A percentile compares a stretch with the other conserved stretches of the same genome.
These are phyloP conservation scores for Castanospermum australe DNA, from an alignment of 306 rosid genomes.

Conservation along the genomic window DNA sequence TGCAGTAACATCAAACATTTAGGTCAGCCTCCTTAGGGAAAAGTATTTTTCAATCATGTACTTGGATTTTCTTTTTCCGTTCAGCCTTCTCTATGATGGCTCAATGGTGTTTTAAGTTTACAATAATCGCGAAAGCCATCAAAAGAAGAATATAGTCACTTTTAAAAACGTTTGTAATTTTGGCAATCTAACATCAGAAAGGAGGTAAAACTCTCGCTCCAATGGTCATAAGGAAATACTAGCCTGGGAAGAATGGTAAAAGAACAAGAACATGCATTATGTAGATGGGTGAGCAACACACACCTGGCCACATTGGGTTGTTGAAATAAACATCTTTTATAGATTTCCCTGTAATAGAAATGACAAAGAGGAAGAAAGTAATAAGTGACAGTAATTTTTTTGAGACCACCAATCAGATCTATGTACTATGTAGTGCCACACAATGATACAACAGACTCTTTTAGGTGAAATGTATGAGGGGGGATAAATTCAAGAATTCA, in stretches of 20 bases:
- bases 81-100: neutral
- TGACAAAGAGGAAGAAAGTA: neutral
- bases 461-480: neutral
- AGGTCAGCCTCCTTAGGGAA: neutral
- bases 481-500: neutral
- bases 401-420: neutral
- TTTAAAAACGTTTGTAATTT: neutral
- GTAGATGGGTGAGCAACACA: neutral
- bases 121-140: neutral
- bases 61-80: neutral
- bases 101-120: neutral
- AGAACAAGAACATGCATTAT: neutral
- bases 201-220: neutral
- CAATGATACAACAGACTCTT: constrained; percentile 1
- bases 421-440: neutral
- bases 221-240: neutral
- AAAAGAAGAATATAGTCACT: neutral
- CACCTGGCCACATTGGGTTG: constrained; percentile 99
- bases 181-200: constrained; percentile 8
- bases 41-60: neutral
- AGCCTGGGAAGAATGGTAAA: neutral
- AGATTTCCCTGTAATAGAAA: constrained; percentile 51
- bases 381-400: neutral
- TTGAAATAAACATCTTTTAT: constrained; percentile 62
- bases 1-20: neutral